Evolutionary conservation across 768 basidiomycete species (phyloP).

Genomic region (Nidularia pulvinata): DNA sequence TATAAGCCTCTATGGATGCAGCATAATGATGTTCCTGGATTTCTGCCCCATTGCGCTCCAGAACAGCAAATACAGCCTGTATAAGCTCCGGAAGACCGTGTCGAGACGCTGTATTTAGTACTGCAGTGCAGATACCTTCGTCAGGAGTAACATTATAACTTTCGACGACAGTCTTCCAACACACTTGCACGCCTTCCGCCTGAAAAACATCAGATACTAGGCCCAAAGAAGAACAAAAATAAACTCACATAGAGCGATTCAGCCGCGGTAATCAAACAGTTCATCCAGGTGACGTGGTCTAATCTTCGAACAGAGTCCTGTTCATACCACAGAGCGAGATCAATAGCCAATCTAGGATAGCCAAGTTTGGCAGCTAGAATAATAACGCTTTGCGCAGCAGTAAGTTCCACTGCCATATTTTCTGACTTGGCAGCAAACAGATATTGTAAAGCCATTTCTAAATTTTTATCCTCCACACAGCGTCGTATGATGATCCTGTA

Average conservation of each 20-base stretch:
- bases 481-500: constrained; percentile 55
- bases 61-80: constrained; percentile 56
- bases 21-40: constrained; percentile 77
- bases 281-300: constrained; percentile 57
- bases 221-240: background rate
- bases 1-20: constrained; percentile 75
- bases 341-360: constrained; percentile 68
- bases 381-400: constrained; percentile 52
- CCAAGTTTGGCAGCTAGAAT: constrained; percentile 49
- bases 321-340: constrained; percentile 67
- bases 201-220: constrained; percentile 21
- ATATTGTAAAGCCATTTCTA: constrained; percentile 67
- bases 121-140: constrained; percentile 70
- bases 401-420: constrained; percentile 48
- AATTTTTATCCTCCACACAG: constrained; percentile 40
- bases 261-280: constrained; percentile 65
- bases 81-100: constrained; percentile 73
- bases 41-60: constrained; percentile 45
- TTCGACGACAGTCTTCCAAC: constrained; percentile 62
- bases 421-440: constrained; percentile 56
- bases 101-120: constrained; percentile 75
- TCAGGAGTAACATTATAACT: constrained; percentile 57
- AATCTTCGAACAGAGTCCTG: constrained; percentile 49
- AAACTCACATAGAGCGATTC: constrained; percentile 67
- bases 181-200: constrained; percentile 63